Evolutionary conservation across 2,329 filamentous ascomycete species (phyloP).

Genomic region (Pseudocercospora fijiensis): DNA sequence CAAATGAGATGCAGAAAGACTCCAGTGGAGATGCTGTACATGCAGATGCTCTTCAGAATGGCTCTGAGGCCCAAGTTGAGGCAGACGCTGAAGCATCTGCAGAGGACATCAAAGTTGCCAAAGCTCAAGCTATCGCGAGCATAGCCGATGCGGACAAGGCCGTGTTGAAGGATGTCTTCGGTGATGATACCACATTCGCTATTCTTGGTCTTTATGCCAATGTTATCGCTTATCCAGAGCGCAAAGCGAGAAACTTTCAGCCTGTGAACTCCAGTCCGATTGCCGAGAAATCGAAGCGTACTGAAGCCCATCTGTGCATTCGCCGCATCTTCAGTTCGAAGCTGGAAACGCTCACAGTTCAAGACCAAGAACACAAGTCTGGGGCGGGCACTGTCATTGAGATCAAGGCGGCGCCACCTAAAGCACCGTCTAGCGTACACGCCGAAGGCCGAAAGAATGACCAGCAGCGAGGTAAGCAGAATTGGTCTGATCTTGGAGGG

Average conservation of each 20-base stretch:
- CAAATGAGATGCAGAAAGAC: slow-evolving; percentile 4
- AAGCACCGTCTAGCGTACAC: slow-evolving; percentile 22
- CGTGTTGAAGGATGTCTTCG: slow-evolving; percentile 51
- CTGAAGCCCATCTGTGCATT: slow-evolving; percentile 63
- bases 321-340: slow-evolving; percentile 76
- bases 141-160: slow-evolving; percentile 42
- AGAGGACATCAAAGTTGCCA: slow-evolving; percentile 14
- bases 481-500: slow-evolving; percentile 68
- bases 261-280: slow-evolving; percentile 56
- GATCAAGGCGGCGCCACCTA: slow-evolving; percentile 51
- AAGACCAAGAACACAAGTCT: slow-evolving; percentile 54
- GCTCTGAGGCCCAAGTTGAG: not conserved
- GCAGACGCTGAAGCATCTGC: slow-evolving; percentile 3
- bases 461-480: slow-evolving; percentile 47
- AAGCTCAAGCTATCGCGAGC: slow-evolving; percentile 24
- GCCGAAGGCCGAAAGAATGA: slow-evolving; percentile 23
- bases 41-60: not conserved
- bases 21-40: not conserved
- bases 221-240: slow-evolving; percentile 54
- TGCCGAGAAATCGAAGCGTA: slow-evolving; percentile 60
- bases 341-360: slow-evolving; percentile 74
- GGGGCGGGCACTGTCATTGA: slow-evolving; percentile 61
- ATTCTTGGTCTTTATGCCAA: slow-evolving; percentile 58
- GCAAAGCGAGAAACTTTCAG: slow-evolving; percentile 58
- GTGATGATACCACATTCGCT: slow-evolving; percentile 48